Evolutionary conservation across 2,329 filamentous ascomycete genomes (phyloP), one percentile per base, ranked within the genome.

Genomic region (Boeremia lycopersici): DNA sequence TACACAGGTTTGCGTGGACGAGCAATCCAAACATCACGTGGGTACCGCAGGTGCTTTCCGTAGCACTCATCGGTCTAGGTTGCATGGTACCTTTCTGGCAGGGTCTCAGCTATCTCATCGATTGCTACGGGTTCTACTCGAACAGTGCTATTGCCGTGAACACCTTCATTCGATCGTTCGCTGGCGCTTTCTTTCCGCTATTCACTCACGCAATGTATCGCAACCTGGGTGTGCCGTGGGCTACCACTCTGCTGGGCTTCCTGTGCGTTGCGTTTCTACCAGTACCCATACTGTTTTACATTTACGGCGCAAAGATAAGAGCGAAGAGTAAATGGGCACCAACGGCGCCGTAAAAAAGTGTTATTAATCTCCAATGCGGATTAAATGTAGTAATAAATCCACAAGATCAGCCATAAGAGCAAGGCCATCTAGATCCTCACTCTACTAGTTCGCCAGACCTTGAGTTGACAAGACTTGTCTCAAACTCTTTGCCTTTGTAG

Each of bases 11-110:
- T 82, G 75, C 80, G 7, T 87, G 86, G 73, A 86, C 84, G 0
- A 80, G 82, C 3, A 65, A 75, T 1, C 70, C 70, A 1, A 48
- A 77, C 6, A 78, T 83, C 17, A 78, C 76, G 39, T 86, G 84
- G 83, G 79, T 85, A 40, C 82, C 77, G 0, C 83, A 85, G 1
- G 77, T 82, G 33, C 78, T 87, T 25, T 84, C 84, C 0, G 77
- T 82, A 1, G 79, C 79, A 0, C 84, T 86, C 36, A 80, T 86
- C 39, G 90, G 90, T 5, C 88, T 92, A 43, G 90, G 90, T 11
- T 86, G 93, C 67, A 87, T 85, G 69, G 76, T 93, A 76, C 88
- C 88, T 25, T 92, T 95, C 70, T 93, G 93, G 81, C 84, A 95
- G 31, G 89, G 90, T 61, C 81, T 95, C 60, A 92, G 91, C 78